A percentile compares a stretch with the other conserved stretches of the same genome.
Conservation (phyloP, 164 flowering plant species). For the Macadamia tetraphylla region DNA sequence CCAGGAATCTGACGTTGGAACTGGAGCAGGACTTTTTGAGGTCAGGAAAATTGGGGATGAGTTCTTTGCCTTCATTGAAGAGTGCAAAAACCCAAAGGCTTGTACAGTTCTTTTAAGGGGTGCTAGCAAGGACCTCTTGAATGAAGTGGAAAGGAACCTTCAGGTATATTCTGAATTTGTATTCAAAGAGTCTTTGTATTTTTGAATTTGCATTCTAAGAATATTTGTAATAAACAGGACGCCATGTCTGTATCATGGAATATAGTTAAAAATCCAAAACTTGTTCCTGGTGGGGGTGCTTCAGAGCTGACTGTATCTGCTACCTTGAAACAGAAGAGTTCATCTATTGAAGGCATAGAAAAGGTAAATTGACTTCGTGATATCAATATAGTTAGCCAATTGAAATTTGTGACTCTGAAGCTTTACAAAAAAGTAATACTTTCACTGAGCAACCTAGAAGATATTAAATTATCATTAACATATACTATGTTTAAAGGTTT, state of each 20-base stretch:
- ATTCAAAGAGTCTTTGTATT: no score
- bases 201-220: no score
- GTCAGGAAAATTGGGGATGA: constrained; percentile 96
- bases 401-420: no score
- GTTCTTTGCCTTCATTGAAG: constrained; percentile 80
- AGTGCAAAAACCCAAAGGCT: constrained; percentile 92
- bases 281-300: constrained; percentile 98
- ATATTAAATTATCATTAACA: no score
- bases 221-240: constrained; percentile 43
- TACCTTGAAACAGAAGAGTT: constrained; percentile 87
- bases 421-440: no score
- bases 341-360: constrained; percentile 86
- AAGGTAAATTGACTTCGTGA: constrained; percentile 41
- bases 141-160: constrained; percentile 95
- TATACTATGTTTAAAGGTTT: no score
- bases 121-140: constrained; percentile 91
- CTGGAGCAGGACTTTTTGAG: constrained; percentile 91
- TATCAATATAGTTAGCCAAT: no score
- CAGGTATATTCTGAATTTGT: constrained; percentile 46
- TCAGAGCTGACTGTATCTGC: constrained; percentile 96
- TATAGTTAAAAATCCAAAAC: constrained; percentile 86
- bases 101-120: constrained; percentile 92
- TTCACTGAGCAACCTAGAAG: no score
- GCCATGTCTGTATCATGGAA: constrained; percentile 95
- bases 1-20: constrained; percentile 95